Evolutionary conservation across 2,329 filamentous ascomycete species (phyloP).

Genomic region (Penicillium sp.): DNA sequence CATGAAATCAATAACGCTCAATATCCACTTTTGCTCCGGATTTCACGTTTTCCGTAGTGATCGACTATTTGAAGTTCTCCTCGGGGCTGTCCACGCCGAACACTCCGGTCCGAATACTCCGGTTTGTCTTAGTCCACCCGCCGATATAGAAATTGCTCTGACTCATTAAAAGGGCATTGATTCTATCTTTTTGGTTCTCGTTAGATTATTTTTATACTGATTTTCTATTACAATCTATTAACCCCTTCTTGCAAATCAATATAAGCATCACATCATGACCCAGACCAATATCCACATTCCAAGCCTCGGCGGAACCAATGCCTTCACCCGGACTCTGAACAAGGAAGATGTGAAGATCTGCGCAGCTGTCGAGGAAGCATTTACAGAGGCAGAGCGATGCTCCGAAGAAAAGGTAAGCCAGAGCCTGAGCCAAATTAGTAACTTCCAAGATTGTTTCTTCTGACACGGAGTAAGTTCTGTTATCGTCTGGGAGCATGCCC

Average conservation of each 20-base stretch:
- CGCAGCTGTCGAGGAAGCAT: conserved; percentile 15
- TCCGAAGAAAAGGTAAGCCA: conserved; percentile 20
- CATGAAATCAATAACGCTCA: not conserved
- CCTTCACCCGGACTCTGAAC: conserved; percentile 13
- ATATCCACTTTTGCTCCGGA: not conserved
- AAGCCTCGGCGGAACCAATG: conserved; percentile 3
- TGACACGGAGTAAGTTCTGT: conserved; percentile 11
- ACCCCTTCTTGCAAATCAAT: not conserved
- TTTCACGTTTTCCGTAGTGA: not conserved
- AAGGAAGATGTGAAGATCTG: conserved; percentile 17
- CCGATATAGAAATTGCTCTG: conserved; percentile 1
- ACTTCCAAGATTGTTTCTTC: not conserved
- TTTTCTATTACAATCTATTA: not conserved
- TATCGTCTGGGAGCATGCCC: conserved; percentile 17
- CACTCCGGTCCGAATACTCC: conserved; percentile 12
- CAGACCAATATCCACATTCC: conserved; percentile 9
- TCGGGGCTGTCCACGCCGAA: not conserved
- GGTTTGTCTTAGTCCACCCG: not conserved
- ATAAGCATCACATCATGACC: not conserved
- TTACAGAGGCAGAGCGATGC: conserved; percentile 16
- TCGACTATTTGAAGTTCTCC: not conserved
- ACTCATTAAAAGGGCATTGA: conserved; percentile 2
- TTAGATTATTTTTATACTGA: not conserved
- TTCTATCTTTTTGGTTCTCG: not conserved
- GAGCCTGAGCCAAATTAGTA: not conserved